phyloP scores from a whole-genome alignment of 331 rosid species.

The Malus hybrid region DNA sequence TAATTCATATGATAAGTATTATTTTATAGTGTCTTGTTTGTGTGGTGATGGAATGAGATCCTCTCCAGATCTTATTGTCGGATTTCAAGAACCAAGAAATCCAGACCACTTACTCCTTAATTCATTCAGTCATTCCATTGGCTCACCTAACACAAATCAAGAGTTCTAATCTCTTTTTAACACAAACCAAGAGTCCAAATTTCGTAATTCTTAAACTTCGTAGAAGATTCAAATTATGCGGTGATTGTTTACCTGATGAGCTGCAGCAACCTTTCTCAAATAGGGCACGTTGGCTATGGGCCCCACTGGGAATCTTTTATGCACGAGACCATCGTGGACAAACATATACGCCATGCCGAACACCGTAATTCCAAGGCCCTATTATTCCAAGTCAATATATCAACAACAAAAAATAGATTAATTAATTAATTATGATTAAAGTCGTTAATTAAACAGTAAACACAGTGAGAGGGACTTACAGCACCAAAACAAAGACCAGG shows the following conservation, averaged over 20 bases:
- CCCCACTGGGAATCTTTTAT: slow-evolving; percentile 96
- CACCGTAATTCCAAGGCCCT: slow-evolving; percentile 98
- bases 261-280: slow-evolving; percentile 83
- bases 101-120: too few species aligned
- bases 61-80: too few species aligned
- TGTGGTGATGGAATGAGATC: too few species aligned
- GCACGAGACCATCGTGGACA: slow-evolving; percentile 95
- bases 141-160: too few species aligned
- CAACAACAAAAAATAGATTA: background rate
- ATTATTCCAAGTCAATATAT: slow-evolving; percentile 8
- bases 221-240: background rate
- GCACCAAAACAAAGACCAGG: slow-evolving; percentile 99
- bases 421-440: slow-evolving; percentile 18
- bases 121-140: too few species aligned
- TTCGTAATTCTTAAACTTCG: too few species aligned
- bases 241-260: slow-evolving; percentile 56
- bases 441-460: slow-evolving; percentile 15
- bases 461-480: slow-evolving; percentile 31
- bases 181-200: too few species aligned
- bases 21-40: too few species aligned
- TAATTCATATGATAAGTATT: too few species aligned
- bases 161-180: too few species aligned
- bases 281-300: slow-evolving; percentile 99
- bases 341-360: slow-evolving; percentile 99
- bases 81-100: too few species aligned